Evolutionary conservation across 768 basidiomycete species (phyloP), one percentile per base, ranked within the genome.

Genomic region (Amyloporia xantha): DNA sequence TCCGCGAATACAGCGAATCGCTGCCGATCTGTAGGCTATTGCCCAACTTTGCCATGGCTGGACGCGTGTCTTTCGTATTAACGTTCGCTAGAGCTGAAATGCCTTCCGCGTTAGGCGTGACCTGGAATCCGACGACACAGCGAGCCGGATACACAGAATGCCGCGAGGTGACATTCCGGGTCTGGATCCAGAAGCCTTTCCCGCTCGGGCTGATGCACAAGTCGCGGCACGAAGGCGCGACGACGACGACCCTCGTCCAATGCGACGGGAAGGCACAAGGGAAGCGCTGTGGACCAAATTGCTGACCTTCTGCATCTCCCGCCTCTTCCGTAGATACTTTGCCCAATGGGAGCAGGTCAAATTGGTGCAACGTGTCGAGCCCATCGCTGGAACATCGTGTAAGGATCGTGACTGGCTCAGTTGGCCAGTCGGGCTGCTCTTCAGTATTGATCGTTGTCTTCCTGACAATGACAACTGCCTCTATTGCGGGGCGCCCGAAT

Each of bases 121-220:
- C 55, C 30, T 65, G 60, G 27, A 69, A 65, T 9, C 66, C 66
- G 5, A 66, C 55, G 19, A 69, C 52, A 25, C 62, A 64, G 4
- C 67, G 63, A 13, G 58, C 67, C 0, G 67, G 64, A 44, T 61
- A 63, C 5, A 48, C 52, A 26, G 47, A 51, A 41, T 59, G 64
- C 5, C 59, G 58, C 25, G 51, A 50, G 11, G 58, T 55, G 47
- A 66, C 38, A 49, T 67, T 68, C 44, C 62, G 60, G 27, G 67
- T 69, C 57, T 66, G 61, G 23, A 65, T 57, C 64, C 67, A 69
- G 50, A 64, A 57, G n/a, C 68, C 68, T 51, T 64, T 65, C 27
- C 68, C 68, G 47, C 59, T 65, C 21, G 54, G 53, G 13, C 65
- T 59, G 4, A 62, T 54, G 10, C 50, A 51, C 26, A 68, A 51